Percentiles rank a stretch among this genome's conserved stretches.
Evolutionary conservation across 192 early-diverging fungal genomes (phyloP).

Genomic region (Rhizophagus sp.): DNA sequence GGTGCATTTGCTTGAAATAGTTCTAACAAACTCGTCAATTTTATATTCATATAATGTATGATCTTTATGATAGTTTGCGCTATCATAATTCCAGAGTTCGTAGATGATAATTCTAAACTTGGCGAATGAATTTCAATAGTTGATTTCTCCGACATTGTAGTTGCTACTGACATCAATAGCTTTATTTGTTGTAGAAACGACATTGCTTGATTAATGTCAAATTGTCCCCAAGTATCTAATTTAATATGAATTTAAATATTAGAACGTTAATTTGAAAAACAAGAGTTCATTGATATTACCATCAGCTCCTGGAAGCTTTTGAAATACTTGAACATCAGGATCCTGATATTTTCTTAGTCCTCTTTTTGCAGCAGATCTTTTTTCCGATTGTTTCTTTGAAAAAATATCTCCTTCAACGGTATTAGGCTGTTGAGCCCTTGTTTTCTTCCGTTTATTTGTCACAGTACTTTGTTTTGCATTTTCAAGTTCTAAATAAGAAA

Average conservation of each 20-base stretch:
- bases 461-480: neutral
- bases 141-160: neutral
- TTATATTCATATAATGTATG: neutral
- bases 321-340: neutral
- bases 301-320: neutral
- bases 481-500: neutral
- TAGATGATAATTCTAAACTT: neutral
- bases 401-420: neutral
- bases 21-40: neutral
- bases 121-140: neutral
- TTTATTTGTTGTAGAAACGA: conserved; percentile 5
- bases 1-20: neutral
- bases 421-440: neutral
- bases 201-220: neutral
- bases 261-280: neutral
- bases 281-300: neutral
- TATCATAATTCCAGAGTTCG: neutral
- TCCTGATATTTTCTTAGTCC: neutral
- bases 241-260: neutral
- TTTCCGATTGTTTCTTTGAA: neutral
- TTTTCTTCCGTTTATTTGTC: neutral
- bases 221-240: neutral
- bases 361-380: neutral
- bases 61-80: neutral
- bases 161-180: neutral